A percentile compares a stretch with the other conserved stretches of the same genome.
Evolutionary conservation across 345 rosid genomes (phyloP).

Genomic region (Brassica nigra): DNA sequence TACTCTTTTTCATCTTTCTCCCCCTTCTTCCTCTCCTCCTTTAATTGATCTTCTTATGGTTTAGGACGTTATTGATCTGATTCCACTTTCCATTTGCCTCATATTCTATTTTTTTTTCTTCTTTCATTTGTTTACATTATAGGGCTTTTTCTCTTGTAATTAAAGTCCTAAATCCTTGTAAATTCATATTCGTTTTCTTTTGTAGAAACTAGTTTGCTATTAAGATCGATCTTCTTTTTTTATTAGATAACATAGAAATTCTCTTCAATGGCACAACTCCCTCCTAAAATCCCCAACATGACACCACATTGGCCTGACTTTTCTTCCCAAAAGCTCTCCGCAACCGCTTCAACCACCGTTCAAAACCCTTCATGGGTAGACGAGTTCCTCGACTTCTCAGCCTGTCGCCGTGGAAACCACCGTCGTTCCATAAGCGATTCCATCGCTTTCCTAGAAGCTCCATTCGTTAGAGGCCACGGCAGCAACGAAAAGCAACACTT

Average conservation of each 20-base stretch:
- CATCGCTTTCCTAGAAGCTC: constrained; percentile 60
- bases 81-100: constrained; percentile 18
- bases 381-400: constrained; percentile 85
- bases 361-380: constrained; percentile 76
- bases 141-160: constrained; percentile 20
- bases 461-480: constrained; percentile 13
- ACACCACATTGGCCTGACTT: constrained; percentile 74
- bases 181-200: neutral
- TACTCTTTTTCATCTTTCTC: neutral
- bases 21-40: constrained; percentile 27
- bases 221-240: neutral
- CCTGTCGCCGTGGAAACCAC: constrained; percentile 60
- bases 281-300: constrained; percentile 88
- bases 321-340: constrained; percentile 45
- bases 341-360: constrained; percentile 25
- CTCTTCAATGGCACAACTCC: constrained; percentile 74
- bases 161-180: neutral
- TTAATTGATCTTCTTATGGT: constrained; percentile 25
- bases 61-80: constrained; percentile 18
- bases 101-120: neutral
- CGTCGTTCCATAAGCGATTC: constrained; percentile 86
- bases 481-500: constrained; percentile 36
- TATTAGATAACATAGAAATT: neutral
- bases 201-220: neutral
- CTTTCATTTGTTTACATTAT: constrained; percentile 14